Evolutionary conservation across 2,329 filamentous ascomycete species (phyloP), one percentile per base, ranked within the genome.

Genomic region (Claviceps sp.): DNA sequence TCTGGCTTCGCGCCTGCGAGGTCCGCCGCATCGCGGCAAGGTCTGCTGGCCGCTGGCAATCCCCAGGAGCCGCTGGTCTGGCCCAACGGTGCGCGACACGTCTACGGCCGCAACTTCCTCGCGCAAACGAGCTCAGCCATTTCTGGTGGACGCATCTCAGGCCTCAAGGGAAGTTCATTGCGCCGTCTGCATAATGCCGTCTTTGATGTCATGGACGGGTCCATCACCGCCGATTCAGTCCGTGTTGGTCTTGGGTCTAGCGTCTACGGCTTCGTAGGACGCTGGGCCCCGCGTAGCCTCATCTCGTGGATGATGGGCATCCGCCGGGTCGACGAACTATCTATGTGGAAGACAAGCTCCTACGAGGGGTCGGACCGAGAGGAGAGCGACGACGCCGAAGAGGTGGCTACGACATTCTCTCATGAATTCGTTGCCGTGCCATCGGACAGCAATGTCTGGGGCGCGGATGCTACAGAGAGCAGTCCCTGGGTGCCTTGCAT

Each of bases 261-360:
- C 52, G 75, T 89, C 0, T 97, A 97, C 67, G 86, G 87, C 41
- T 75, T 96, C 34, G 85, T 97, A 7, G 93, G 90, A 5, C 78
- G 79, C 41, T 91, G 85, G 79, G 76, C 86, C 24, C 91, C 93
- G 1, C 75, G 79, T 20, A 77, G 82, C 2, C 65, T 96, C 16
- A 85, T 97, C n/a, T 83, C 82, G 1, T 93, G 88, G 86, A 95
- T 97, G 86, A 85, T 97, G 79, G 89, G 89, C 11, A 78, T 90
- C 53, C 74, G 82, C 55, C 72, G 72, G 52, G 79, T 84, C 16
- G 74, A 79, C 51, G 73, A 80, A 63, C 67, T 81, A 47, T 73
- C 72, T 48, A 65, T 72, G 2, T 79, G 76, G 76, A 76, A 78
- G 62, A 68, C 69, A 16, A 69, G 64, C 57, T 68, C 67, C 5